Conservation (phyloP, 2,329 filamentous ascomycete genomes). For the Chaetothyriales sp. region DNA sequence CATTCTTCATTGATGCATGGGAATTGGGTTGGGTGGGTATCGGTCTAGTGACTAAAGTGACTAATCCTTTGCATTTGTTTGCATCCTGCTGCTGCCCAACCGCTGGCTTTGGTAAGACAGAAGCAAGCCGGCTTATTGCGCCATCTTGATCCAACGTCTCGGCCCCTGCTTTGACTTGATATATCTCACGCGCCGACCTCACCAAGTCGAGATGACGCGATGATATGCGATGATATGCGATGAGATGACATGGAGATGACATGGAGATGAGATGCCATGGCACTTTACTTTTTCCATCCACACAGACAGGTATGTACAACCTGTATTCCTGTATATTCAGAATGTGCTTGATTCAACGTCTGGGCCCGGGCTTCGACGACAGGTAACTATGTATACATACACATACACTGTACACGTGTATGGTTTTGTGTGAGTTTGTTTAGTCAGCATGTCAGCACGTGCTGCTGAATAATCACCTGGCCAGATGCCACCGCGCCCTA, state of each 20-base stretch:
- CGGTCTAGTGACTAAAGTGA: background rate
- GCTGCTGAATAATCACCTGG: background rate
- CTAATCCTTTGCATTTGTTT: background rate
- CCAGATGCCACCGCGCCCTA: background rate
- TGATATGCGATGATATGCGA: no score
- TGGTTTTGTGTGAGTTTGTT: no score
- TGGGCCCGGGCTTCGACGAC: background rate
- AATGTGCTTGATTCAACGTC: background rate
- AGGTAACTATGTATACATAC: background rate
- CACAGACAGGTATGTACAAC: background rate
- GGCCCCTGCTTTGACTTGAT: background rate
- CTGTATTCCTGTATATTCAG: background rate
- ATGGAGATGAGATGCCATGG: background rate
- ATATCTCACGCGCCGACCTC: background rate
- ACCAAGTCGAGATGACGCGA: background rate
- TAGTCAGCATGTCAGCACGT: background rate
- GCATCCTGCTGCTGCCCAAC: background rate
- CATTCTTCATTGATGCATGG: slow-evolving; percentile 20
- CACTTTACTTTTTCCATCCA: background rate
- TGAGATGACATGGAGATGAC: background rate
- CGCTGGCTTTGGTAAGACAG: background rate
- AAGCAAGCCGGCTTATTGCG: background rate
- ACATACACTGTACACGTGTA: no score
- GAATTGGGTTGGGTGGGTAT: background rate
- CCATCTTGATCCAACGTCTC: background rate